These are phyloP conservation scores for Globisporangium okanoganense DNA, from an alignment of 352 stramenopile genomes.

Conservation along the genomic window DNA sequence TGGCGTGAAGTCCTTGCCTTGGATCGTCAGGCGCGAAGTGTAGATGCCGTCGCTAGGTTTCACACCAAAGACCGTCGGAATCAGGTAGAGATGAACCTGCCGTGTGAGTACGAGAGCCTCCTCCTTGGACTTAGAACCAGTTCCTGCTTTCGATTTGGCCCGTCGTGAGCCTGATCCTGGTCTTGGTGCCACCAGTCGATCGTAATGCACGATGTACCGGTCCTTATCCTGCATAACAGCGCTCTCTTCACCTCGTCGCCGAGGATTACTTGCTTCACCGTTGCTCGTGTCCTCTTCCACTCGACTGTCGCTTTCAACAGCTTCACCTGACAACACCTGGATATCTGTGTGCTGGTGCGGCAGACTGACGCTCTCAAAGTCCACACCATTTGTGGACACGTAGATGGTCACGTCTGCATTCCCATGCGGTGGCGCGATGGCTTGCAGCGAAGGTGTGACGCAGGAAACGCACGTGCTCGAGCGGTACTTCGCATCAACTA, in stretches of 20 bases:
- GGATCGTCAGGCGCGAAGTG: slow-evolving; percentile 50
- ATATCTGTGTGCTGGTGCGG: slow-evolving; percentile 26
- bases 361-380: slow-evolving; percentile 63
- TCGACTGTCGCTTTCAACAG: slow-evolving; percentile 7
- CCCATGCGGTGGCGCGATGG: slow-evolving; percentile 14
- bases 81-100: slow-evolving; percentile 43
- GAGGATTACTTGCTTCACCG: neutral
- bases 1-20: slow-evolving; percentile 49
- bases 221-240: slow-evolving; percentile 11
- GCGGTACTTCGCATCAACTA: slow-evolving; percentile 54
- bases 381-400: slow-evolving; percentile 47
- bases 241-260: slow-evolving; percentile 1
- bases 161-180: neutral
- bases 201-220: slow-evolving; percentile 13
- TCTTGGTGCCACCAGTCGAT: neutral
- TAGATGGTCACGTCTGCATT: slow-evolving; percentile 29
- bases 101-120: slow-evolving; percentile 17
- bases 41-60: slow-evolving; percentile 54
- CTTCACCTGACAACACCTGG: neutral
- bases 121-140: neutral
- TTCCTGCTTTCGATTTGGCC: neutral
- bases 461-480: slow-evolving; percentile 42
- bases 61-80: slow-evolving; percentile 38
- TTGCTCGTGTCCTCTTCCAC: slow-evolving; percentile 1
- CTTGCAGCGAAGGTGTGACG: slow-evolving; percentile 30